Percentiles rank a stretch among this genome's conserved stretches.
Conservation (phyloP, 805 yeast species). For the Candida loeiensis region DNA sequence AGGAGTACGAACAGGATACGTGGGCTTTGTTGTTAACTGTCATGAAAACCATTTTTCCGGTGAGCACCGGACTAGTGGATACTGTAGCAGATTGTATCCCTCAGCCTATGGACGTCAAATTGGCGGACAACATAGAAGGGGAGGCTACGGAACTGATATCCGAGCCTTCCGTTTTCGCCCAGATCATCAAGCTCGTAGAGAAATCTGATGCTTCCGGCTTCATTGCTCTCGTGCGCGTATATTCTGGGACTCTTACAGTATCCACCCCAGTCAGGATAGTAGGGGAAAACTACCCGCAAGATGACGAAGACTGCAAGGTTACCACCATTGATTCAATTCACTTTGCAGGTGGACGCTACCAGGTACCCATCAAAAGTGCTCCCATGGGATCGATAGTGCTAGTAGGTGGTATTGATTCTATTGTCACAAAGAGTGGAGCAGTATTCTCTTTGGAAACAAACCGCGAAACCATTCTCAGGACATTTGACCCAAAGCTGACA, state of each 20-base stretch:
- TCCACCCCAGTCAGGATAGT: slow-evolving; percentile 51
- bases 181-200: slow-evolving; percentile 52
- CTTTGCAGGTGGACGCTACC: slow-evolving; percentile 70
- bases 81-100: slow-evolving; percentile 30
- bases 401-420: slow-evolving; percentile 57
- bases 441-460: slow-evolving; percentile 29
- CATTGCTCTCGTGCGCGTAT: slow-evolving; percentile 58
- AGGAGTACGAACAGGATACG: slow-evolving; percentile 50
- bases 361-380: slow-evolving; percentile 49
- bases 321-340: slow-evolving; percentile 43
- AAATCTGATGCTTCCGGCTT: slow-evolving; percentile 50
- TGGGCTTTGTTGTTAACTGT: slow-evolving; percentile 55
- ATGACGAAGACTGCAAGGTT: slow-evolving; percentile 49
- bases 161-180: slow-evolving; percentile 17
- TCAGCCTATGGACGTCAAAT: slow-evolving; percentile 16
- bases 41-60: slow-evolving; percentile 52
- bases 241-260: slow-evolving; percentile 53
- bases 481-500: slow-evolving; percentile 2
- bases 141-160: neutral
- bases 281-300: slow-evolving; percentile 51
- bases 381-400: slow-evolving; percentile 68
- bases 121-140: too few species aligned
- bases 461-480: slow-evolving; percentile 28
- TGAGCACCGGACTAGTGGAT: slow-evolving; percentile 50
- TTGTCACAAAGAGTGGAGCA: slow-evolving; percentile 60